Base-by-base conservation (phyloP, 2,329 filamentous ascomycete genomes). In the Claviceps sorghi region DNA sequence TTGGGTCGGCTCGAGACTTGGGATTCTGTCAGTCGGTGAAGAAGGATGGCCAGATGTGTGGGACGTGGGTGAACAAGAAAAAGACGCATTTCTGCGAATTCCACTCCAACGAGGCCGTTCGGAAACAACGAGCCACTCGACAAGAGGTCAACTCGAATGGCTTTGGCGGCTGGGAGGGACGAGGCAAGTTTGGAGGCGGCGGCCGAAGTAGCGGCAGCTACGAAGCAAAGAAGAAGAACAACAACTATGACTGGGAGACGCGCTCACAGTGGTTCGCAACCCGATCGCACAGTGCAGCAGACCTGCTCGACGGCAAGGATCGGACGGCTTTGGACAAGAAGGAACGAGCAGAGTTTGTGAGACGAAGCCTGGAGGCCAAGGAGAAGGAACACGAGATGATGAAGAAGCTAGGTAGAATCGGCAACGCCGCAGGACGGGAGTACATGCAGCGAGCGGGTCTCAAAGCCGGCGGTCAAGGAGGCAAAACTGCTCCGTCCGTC, bases 51-150 rank as follows among this genome's bases (percentile, higher is more conserved):
- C 78, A 86, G 53, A 71, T 77, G 47, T 98, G 93, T 66, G 81
- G 78, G 36, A 72, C 79, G 30, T 98, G 93, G 93, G 76, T 98
- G 54, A 91, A 98, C 66, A 81, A 79, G 58, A 82, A 88, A 51
- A 87, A 89, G 60, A 95, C 90, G 0, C 83, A 95, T 60, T 88
- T 86, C 64, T 98, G 93, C 69, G 89, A 95, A 58, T 98, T 85
- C 59, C 93, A 98, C 67, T 81, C 95, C 58, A 89, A 94, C 59
- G 73, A 88, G 29, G 84, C 88, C 29, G 71, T 97, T 3, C 78
- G 82, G 52, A 90, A 87, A 63, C 80, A 62, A 51, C 72, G 74
- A 32, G 73, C 79, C 11, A 73, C 76, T 1, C 77, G 90, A 38
- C 83, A 90, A 72, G 89, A 95, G 62, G 76, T 96, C 55, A 95